phyloP scores from a whole-genome alignment of 306 rosid genomes.

The Rubus parviflorus region DNA sequence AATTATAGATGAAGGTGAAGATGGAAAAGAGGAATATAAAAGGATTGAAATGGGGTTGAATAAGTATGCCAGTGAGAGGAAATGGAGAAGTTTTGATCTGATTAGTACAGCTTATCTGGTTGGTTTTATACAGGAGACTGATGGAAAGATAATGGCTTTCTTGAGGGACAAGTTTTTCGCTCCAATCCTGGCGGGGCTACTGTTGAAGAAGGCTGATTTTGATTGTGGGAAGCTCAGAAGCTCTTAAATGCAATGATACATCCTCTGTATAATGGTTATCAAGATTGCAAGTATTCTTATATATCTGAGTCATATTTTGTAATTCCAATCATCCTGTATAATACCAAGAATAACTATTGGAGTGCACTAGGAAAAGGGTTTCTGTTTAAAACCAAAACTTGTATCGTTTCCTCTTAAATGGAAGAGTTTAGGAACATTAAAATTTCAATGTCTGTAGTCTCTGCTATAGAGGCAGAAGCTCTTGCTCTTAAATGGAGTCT shows the following conservation, averaged over 20 bases:
- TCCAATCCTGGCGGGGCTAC: conserved; percentile 21
- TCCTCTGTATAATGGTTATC: background rate
- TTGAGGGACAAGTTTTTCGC: conserved; percentile 56
- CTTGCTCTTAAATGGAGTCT: too few species aligned
- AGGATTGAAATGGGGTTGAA: conserved; percentile 52
- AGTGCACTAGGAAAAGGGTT: background rate
- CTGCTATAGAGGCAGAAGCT: too few species aligned
- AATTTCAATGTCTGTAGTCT: too few species aligned
- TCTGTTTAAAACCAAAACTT: background rate
- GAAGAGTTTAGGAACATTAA: too few species aligned
- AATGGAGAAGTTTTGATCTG: conserved; percentile 66
- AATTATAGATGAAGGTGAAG: background rate
- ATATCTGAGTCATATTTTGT: background rate
- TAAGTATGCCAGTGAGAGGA: conserved; percentile 57
- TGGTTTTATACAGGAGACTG: conserved; percentile 44
- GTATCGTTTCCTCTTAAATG: too few species aligned
- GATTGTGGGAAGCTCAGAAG: conserved; percentile 56
- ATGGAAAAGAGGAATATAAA: conserved; percentile 30
- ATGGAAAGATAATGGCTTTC: conserved; percentile 32
- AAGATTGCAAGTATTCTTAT: background rate
- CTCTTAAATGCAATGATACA: conserved; percentile 13
- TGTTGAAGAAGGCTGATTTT: conserved; percentile 37
- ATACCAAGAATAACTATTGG: background rate
- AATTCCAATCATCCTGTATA: background rate
- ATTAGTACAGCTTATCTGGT: conserved; percentile 39